Evolutionary conservation across 2,329 filamentous ascomycete genomes (phyloP).

Genomic region (Talaromyces sp.): DNA sequence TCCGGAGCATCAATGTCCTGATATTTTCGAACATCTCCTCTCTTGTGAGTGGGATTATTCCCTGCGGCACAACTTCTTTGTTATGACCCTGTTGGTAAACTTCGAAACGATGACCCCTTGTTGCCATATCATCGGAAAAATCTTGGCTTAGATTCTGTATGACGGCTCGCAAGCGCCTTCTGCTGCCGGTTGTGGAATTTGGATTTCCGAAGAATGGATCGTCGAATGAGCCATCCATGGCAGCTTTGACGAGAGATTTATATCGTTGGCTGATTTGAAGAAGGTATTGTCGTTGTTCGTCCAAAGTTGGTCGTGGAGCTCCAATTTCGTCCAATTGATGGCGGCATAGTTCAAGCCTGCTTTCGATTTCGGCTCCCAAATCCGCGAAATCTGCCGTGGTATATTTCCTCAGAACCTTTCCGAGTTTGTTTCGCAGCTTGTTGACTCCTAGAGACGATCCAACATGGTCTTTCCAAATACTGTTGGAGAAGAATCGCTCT

Average conservation of each 20-base stretch:
- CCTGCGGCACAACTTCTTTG: not conserved
- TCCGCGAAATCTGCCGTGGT: slow-evolving; percentile 31
- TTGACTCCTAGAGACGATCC: slow-evolving; percentile 26
- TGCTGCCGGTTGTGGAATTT: slow-evolving; percentile 17
- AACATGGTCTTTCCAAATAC: slow-evolving; percentile 25
- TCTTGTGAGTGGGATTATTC: not conserved
- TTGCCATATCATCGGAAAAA: slow-evolving; percentile 19
- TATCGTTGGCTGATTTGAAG: slow-evolving; percentile 37
- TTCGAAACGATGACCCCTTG: slow-evolving; percentile 14
- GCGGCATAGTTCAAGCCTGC: slow-evolving; percentile 32
- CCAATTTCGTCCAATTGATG: slow-evolving; percentile 23
- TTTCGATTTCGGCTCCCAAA: slow-evolving; percentile 35
- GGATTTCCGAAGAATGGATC: slow-evolving; percentile 29
- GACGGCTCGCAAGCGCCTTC: slow-evolving; percentile 23
- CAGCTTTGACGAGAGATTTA: slow-evolving; percentile 30
- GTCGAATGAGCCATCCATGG: slow-evolving; percentile 31
- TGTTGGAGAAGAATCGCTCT: slow-evolving; percentile 28
- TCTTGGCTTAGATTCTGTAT: slow-evolving; percentile 18
- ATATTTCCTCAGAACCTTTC: slow-evolving; percentile 29
- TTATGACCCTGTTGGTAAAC: slow-evolving; percentile 12
- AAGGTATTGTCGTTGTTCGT: slow-evolving; percentile 24
- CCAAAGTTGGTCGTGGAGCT: slow-evolving; percentile 20
- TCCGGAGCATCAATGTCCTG: slow-evolving; percentile 35
- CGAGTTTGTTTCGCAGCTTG: slow-evolving; percentile 28
- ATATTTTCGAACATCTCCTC: slow-evolving; percentile 20